Evolutionary conservation across 768 basidiomycete species (phyloP).

Genomic region (Pleurotus tuber-regium): DNA sequence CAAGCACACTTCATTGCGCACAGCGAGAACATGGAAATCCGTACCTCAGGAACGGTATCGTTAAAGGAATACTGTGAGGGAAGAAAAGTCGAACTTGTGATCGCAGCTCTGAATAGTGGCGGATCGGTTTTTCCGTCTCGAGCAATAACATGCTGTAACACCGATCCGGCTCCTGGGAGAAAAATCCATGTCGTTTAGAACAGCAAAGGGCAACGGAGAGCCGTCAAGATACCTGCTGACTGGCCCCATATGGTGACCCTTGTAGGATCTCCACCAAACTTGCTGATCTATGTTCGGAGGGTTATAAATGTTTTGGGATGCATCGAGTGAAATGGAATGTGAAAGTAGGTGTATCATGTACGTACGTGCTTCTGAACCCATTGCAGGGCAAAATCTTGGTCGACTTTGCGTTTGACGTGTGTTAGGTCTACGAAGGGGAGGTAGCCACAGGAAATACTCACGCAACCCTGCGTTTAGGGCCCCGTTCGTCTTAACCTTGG

Average conservation of each 20-base stretch:
- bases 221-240: not conserved
- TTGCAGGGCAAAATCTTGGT: slow-evolving; percentile 28
- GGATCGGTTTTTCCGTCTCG: too few relatives aligned
- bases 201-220: not conserved
- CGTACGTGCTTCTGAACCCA: slow-evolving; percentile 43
- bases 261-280: too few relatives aligned
- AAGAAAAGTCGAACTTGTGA: too few relatives aligned
- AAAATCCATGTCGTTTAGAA: slow-evolving; percentile 11
- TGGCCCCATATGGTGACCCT: slow-evolving; percentile 5
- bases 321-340: not conserved
- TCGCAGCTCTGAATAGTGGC: too few relatives aligned
- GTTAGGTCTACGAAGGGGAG: slow-evolving; percentile 10
- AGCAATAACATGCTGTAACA: too few relatives aligned
- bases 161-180: too few relatives aligned
- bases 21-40: too few relatives aligned
- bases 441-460: not conserved
- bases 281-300: not conserved
- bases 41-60: too few relatives aligned
- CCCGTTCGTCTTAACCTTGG: slow-evolving; percentile 1
- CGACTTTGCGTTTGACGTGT: slow-evolving; percentile 17
- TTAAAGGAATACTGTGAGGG: too few relatives aligned
- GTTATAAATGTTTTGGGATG: not conserved
- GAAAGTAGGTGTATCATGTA: too few relatives aligned
- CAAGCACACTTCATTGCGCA: too few relatives aligned
- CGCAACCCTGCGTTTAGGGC: slow-evolving; percentile 7